Evolutionary conservation across 805 yeast genomes (phyloP).

Genomic region (Ogataea pini): DNA sequence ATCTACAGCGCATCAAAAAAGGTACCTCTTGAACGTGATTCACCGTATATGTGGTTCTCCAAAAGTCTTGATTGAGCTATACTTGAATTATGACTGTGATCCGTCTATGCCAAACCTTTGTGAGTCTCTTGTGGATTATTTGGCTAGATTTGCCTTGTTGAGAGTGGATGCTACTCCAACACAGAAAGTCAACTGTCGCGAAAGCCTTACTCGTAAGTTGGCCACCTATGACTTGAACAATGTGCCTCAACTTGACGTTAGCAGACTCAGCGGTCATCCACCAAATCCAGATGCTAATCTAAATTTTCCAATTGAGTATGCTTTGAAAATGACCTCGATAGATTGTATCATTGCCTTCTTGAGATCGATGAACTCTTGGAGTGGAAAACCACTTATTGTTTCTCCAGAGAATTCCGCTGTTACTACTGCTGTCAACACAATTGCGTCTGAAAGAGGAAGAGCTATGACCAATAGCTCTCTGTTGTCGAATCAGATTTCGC

Average conservation of each 20-base stretch:
- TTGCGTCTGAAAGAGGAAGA: constrained; percentile 15
- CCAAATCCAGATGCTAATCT: constrained; percentile 57
- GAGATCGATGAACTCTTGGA: constrained; percentile 82
- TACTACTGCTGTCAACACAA: background rate
- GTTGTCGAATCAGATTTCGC: constrained; percentile 33
- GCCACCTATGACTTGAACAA: constrained; percentile 73
- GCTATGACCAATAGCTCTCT: constrained; percentile 20
- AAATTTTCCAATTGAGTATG: constrained; percentile 75
- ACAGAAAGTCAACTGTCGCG: constrained; percentile 61
- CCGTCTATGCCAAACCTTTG: constrained; percentile 76
- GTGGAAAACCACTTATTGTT: constrained; percentile 52
- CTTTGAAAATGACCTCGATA: constrained; percentile 78
- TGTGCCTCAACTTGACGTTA: constrained; percentile 75
- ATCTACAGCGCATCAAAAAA: constrained; percentile 89
- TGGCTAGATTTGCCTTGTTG: constrained; percentile 69
- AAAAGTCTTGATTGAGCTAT: constrained; percentile 85
- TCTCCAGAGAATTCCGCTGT: constrained; percentile 4
- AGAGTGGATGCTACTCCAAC: constrained; percentile 70
- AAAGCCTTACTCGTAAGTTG: constrained; percentile 52
- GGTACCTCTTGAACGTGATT: constrained; percentile 79
- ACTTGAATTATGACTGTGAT: constrained; percentile 95
- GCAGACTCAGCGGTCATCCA: constrained; percentile 53
- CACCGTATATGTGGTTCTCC: constrained; percentile 87
- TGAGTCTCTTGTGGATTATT: constrained; percentile 76
- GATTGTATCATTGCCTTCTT: constrained; percentile 79